A percentile compares a stretch with the other conserved stretches of the same genome.
These are phyloP conservation scores for Sphaerobolus stellatus DNA, from an alignment of 1,284 basidiomycete genomes.

Conservation along the genomic window DNA sequence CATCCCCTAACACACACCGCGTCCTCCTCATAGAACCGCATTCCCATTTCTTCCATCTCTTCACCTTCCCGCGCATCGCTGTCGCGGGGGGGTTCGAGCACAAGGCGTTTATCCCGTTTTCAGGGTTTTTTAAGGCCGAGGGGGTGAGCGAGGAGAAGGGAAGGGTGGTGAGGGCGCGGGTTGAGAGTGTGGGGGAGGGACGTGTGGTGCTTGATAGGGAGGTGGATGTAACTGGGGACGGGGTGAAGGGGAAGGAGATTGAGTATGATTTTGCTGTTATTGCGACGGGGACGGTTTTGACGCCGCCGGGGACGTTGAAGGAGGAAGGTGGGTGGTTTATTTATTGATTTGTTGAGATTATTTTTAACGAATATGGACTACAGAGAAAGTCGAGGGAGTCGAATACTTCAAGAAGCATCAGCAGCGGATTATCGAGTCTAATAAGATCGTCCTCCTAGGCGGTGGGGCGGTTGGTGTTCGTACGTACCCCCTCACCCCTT, in stretches of 20 bases:
- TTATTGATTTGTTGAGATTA: no score
- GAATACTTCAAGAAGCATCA: constrained; percentile 50
- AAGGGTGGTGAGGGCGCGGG: constrained; percentile 18
- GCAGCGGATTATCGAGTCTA: constrained; percentile 40
- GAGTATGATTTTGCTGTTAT: constrained; percentile 58
- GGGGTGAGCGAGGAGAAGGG: constrained; percentile 22
- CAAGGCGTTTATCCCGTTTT: constrained; percentile 60
- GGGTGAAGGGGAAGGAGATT: constrained; percentile 22
- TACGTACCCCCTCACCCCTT: constrained; percentile 33
- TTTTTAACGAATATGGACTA: no score
- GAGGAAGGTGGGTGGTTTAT: constrained; percentile 10
- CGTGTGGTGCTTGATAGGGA: constrained; percentile 23
- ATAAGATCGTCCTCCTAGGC: constrained; percentile 51
- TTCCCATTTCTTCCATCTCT: constrained; percentile 51
- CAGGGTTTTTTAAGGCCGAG: constrained; percentile 20
- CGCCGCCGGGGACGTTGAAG: constrained; percentile 37
- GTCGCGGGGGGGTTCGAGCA: constrained; percentile 68
- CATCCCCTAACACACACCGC: constrained; percentile 37
- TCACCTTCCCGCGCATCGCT: constrained; percentile 62
- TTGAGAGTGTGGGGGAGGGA: constrained; percentile 36
- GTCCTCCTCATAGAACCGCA: constrained; percentile 44
- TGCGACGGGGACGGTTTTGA: constrained; percentile 57
- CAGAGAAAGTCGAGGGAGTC: constrained; percentile 35
- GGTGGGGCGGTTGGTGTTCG: constrained; percentile 65
- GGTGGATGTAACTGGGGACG: background rate